phyloP scores from a whole-genome alignment of 2,329 filamentous ascomycete species.

The Byssoonygena ceratinophila region DNA sequence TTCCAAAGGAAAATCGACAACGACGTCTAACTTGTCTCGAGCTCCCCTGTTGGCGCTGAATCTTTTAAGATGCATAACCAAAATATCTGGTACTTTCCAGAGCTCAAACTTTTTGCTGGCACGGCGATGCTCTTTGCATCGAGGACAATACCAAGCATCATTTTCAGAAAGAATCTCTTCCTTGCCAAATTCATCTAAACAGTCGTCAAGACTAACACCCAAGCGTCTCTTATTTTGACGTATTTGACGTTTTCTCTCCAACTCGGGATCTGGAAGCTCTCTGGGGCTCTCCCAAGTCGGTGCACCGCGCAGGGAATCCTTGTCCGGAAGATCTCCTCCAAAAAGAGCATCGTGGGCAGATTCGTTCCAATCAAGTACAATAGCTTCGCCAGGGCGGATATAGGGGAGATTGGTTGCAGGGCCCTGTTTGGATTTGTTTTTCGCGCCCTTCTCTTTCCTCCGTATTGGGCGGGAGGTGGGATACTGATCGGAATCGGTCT shows the following conservation, averaged over 20 bases:
- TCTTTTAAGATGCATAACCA: constrained; percentile 89
- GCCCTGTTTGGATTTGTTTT: constrained; percentile 28
- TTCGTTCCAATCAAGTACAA: constrained; percentile 76
- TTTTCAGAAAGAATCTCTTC: constrained; percentile 88
- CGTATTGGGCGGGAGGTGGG: constrained; percentile 2
- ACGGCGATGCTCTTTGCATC: constrained; percentile 85
- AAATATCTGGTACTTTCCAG: constrained; percentile 91
- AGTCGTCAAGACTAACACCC: constrained; percentile 79
- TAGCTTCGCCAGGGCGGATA: constrained; percentile 68
- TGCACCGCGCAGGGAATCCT: constrained; percentile 47
- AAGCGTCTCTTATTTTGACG: constrained; percentile 58
- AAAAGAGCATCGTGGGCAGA: constrained; percentile 64
- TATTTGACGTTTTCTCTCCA: constrained; percentile 52
- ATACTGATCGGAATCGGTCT: constrained; percentile 25
- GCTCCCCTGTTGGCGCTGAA: constrained; percentile 77
- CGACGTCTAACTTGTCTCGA: constrained; percentile 80
- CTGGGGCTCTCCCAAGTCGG: constrained; percentile 48
- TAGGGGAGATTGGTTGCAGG: constrained; percentile 39
- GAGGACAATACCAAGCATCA: constrained; percentile 94
- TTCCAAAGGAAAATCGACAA: constrained; percentile 82
- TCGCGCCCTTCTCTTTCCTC: constrained; percentile 10
- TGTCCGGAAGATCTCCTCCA: constrained; percentile 31
- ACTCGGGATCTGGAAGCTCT: constrained; percentile 49
- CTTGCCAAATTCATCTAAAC: constrained; percentile 87
- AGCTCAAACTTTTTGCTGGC: constrained; percentile 95